Base-by-base conservation (phyloP, 164 flowering plant genomes). In the Saururus chinensis region DNA sequence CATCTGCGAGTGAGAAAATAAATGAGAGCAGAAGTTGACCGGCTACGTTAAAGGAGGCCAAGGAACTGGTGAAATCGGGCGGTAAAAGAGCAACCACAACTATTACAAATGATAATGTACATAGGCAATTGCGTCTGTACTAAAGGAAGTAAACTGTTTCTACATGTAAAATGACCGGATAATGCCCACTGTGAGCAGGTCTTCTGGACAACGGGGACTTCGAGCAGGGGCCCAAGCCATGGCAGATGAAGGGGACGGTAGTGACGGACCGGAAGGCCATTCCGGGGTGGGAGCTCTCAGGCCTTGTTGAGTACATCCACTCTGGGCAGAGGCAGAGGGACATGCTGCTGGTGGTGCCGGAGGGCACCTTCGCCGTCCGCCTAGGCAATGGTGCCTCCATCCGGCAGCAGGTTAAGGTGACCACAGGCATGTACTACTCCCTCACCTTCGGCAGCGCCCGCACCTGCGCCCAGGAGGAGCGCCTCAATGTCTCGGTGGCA, bases 281-380 rank as follows among this genome's bases (percentile, higher is more conserved):
- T 13, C 97, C 97, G 1, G 56, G 67, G 1, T 91, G 97, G 97
- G 80, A 80, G 63, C 73, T 72, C 1, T 75, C 92, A 0, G 97
- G 97, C 9, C 80, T 57, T 41, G 86, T 91, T 0, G 93, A 91
- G 74, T 91, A 84, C 87, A 86, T 91, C 17, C 77, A 84, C 64
- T 74, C 92, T 0, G 93, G 96, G 0, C 89, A 86, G 30, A 85
- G 74, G 59, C 97, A 88, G 54, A 93, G 88, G 0, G 93, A 91
- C 81, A 88, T 91, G 96, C 12, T 91, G 45, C 80, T 91, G 10
- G 75, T 84, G 4, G 97, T 91, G 23, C 97, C 97, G 0, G 85
- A 79, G 24, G 97, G 96, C n/a, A 77, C 76, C 24, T 77, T 35
- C 14, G 97, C 93, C 0, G 89, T 91, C 0, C 65, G 97, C 62